phyloP scores from a whole-genome alignment of 2,329 filamentous ascomycete genomes.

The Thelonectria discophora region DNA sequence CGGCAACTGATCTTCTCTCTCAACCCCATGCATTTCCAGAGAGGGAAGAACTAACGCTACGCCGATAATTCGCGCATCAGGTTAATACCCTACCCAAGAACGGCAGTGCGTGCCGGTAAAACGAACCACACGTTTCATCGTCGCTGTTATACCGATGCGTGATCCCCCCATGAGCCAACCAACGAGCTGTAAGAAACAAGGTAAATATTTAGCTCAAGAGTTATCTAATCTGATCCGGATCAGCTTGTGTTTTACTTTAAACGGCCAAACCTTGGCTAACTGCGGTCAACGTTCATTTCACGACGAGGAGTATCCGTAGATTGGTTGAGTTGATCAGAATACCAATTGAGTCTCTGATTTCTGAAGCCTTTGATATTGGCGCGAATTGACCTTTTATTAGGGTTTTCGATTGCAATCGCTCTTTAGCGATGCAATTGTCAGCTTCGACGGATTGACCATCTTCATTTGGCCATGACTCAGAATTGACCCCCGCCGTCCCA shows the following conservation, averaged over 20 bases:
- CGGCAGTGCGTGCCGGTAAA: not conserved
- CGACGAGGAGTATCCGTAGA: too few relatives aligned
- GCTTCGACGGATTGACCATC: too few relatives aligned
- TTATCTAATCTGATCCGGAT: conserved; percentile 5
- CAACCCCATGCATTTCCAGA: not conserved
- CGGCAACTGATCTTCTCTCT: not conserved
- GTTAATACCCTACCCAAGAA: not conserved
- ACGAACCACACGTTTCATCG: not conserved
- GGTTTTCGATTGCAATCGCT: too few relatives aligned
- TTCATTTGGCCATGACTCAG: too few relatives aligned
- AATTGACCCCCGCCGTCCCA: too few relatives aligned
- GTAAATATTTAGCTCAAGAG: not conserved
- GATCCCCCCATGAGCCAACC: not conserved
- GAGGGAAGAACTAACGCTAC: not conserved
- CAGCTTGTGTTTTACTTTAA: not conserved
- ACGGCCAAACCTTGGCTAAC: not conserved
- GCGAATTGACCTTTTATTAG: not conserved
- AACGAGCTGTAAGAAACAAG: not conserved
- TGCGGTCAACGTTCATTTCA: too few relatives aligned
- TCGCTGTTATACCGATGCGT: not conserved
- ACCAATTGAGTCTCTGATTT: too few relatives aligned
- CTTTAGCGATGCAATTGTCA: too few relatives aligned
- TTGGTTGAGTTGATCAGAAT: too few relatives aligned
- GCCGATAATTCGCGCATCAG: not conserved
- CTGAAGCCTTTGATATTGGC: too few relatives aligned